Evolutionary conservation across 2,329 filamentous ascomycete genomes (phyloP).

Genomic region (Alternaria arborescens): DNA sequence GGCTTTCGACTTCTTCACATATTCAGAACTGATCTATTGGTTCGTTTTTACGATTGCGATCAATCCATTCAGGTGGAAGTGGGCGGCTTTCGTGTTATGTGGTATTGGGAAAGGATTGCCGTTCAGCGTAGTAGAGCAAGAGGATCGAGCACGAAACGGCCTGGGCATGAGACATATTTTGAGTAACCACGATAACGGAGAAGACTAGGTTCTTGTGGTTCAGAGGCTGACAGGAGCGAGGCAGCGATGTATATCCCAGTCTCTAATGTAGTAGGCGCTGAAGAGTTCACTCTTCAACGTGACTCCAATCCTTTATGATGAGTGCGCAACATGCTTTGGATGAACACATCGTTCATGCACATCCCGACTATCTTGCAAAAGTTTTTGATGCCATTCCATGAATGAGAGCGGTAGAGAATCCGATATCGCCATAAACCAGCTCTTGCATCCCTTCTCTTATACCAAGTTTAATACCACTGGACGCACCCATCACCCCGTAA

Average conservation of each 20-base stretch:
- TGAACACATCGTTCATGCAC: not conserved
- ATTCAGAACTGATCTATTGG: constrained; percentile 85
- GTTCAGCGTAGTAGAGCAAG: constrained; percentile 69
- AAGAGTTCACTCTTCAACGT: not conserved
- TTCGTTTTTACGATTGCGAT: constrained; percentile 79
- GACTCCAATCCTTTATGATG: not conserved
- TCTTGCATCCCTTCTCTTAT: not conserved
- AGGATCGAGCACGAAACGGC: constrained; percentile 68
- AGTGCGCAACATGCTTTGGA: not conserved
- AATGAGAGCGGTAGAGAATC: not conserved
- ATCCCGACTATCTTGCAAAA: not conserved
- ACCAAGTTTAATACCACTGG: not conserved
- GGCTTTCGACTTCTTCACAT: constrained; percentile 90
- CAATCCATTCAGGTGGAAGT: constrained; percentile 92
- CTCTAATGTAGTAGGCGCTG: not conserved
- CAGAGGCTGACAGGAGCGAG: not conserved
- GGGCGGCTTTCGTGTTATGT: constrained; percentile 83
- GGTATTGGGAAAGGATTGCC: constrained; percentile 75
- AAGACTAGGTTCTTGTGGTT: not conserved
- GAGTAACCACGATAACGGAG: not conserved
- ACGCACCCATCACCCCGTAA: not conserved
- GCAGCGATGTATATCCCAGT: not conserved
- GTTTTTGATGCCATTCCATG: not conserved
- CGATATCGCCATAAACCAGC: not conserved
- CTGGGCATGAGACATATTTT: constrained; percentile 52